phyloP scores from a whole-genome alignment of 2,329 filamentous ascomycete species.

The Arthrobotrys entomopaga region DNA sequence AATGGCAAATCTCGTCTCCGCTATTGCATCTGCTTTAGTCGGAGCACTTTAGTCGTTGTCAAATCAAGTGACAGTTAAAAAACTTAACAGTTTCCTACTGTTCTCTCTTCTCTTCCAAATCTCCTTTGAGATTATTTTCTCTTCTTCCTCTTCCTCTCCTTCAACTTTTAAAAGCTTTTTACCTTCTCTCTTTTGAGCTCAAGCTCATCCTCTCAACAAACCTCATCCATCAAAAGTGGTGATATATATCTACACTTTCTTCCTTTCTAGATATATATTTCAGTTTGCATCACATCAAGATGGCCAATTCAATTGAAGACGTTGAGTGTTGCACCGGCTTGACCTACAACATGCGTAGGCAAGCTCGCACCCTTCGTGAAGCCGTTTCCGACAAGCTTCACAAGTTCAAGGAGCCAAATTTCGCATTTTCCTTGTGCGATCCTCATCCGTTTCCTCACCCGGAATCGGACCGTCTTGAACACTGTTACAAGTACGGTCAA shows the following conservation, averaged over 20 bases:
- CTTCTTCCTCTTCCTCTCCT: too few relatives aligned
- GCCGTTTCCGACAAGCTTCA: slow-evolving; percentile 26
- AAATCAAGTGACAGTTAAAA: slow-evolving; percentile 15
- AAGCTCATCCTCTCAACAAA: neutral
- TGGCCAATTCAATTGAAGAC: slow-evolving; percentile 27
- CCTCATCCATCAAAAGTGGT: slow-evolving; percentile 9
- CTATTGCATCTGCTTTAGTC: slow-evolving; percentile 21
- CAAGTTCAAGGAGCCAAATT: slow-evolving; percentile 40
- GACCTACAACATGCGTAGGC: slow-evolving; percentile 28
- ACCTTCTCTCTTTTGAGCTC: slow-evolving; percentile 1
- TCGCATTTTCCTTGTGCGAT: slow-evolving; percentile 38
- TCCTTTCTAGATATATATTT: slow-evolving; percentile 41
- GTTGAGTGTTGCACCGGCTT: slow-evolving; percentile 47
- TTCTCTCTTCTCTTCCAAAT: neutral
- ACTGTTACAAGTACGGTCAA: slow-evolving; percentile 51
- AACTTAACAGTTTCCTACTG: slow-evolving; percentile 6
- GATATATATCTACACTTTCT: slow-evolving; percentile 45
- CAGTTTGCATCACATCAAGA: slow-evolving; percentile 25
- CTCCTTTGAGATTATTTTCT: too few relatives aligned
- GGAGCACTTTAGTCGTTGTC: slow-evolving; percentile 28
- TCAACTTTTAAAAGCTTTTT: neutral
- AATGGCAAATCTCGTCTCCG: slow-evolving; percentile 27
- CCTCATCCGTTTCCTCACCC: slow-evolving; percentile 52
- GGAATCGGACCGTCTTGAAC: slow-evolving; percentile 45
- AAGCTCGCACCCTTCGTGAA: slow-evolving; percentile 32